Evolutionary conservation across 306 rosid species (phyloP), one percentile per base, ranked within the genome.

Genomic region (Vigna trinervia): DNA sequence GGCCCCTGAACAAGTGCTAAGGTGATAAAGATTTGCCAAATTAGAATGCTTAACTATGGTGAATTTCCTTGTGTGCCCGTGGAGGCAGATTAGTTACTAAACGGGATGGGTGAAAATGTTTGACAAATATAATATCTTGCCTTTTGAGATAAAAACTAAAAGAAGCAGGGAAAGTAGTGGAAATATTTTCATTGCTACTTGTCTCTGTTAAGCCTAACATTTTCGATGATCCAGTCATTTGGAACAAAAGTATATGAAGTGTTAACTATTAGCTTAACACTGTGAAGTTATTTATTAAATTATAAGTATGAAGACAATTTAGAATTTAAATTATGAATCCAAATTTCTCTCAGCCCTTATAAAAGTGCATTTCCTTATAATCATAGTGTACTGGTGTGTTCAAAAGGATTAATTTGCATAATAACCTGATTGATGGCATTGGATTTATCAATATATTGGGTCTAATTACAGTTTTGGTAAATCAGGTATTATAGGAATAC

Each of bases 1-100:
- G 53, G 94, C 88, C 60, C 92, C 90, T 64, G 86, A 93, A 63
- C 97, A 93, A 85, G 85, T 82, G 15, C 72, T 81, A 61, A 81
- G 85, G 85, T 81, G 51, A 69, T 51, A 19, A 68, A 36, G 41
- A 17, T 75, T 48, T 19, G 50, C 30, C 30, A 68, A 69, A 38
- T 20, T 60, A 30, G 5, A 60, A 23, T 64, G 39, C 47, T 63
- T 36, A 56, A 46, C 28, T 71, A 46, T 71, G 41, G 23, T 45
- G 46, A 71, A 43, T 48, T 62, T 13, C 26, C 45, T 19, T 39
- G 26, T n/a, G 47, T 39, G 32, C 32, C 69, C 22, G 4, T 19
- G 41, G 7, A 28, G 69, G 45, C 13, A n/a, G 67, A 54, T 54
- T 20, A 3, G 20, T 52, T 54, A 54, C 60, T 20, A 54, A 19